phyloP scores from a whole-genome alignment of 1,284 basidiomycete species.

The Boletellus sp. region DNA sequence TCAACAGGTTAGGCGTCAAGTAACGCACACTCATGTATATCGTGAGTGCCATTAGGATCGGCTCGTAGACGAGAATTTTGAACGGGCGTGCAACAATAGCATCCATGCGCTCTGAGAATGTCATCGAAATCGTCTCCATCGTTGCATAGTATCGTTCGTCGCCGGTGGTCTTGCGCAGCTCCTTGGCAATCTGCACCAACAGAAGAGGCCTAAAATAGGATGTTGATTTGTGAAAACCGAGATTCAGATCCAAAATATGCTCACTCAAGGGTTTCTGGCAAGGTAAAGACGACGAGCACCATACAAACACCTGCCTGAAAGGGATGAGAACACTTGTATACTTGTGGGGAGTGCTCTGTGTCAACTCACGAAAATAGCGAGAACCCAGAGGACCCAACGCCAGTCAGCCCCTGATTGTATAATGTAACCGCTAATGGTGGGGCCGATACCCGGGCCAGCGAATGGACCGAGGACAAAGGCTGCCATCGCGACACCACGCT shows the following conservation, averaged over 20 bases:
- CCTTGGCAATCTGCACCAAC: constrained; percentile 44
- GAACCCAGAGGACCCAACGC: constrained; percentile 76
- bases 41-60: constrained; percentile 72
- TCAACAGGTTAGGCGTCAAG: constrained; percentile 13
- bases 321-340: constrained; percentile 1
- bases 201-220: constrained; percentile 46
- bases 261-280: constrained; percentile 70
- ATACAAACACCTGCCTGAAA: constrained; percentile 42
- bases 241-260: constrained; percentile 10
- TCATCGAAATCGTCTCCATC: constrained; percentile 42
- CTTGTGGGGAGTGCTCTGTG: neutral
- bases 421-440: constrained; percentile 59
- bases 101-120: constrained; percentile 43
- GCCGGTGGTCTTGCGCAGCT: constrained; percentile 51
- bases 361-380: constrained; percentile 53
- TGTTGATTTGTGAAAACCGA: neutral
- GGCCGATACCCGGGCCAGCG: constrained; percentile 66
- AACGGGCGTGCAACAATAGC: constrained; percentile 59
- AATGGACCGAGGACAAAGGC: constrained; percentile 75
- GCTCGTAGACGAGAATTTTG: constrained; percentile 68
- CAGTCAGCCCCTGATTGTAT: constrained; percentile 48
- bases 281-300: constrained; percentile 55
- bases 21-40: constrained; percentile 59
- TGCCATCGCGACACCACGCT: constrained; percentile 66
- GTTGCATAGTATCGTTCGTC: constrained; percentile 60